A percentile compares a stretch with the other conserved stretches of the same genome.
Conservation (phyloP, 2,329 filamentous ascomycete species). For the Penicillium frequentans region DNA sequence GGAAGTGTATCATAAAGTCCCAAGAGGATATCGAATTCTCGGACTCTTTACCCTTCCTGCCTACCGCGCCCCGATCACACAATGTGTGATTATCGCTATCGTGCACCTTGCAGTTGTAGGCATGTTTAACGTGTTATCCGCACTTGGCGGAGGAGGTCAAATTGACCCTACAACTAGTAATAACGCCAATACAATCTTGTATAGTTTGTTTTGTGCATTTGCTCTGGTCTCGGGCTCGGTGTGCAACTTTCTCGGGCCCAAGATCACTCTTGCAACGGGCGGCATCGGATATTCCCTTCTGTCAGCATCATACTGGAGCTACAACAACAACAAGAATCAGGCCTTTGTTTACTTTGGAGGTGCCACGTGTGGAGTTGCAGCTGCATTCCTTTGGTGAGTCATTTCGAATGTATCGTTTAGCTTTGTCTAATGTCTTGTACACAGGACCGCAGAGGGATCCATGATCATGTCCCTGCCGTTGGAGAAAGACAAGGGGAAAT, state of each 20-base stretch:
- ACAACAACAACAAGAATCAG: constrained; percentile 65
- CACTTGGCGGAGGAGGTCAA: constrained; percentile 18
- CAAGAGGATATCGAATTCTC: constrained; percentile 12
- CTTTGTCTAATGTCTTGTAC: not conserved
- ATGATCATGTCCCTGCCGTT: constrained; percentile 83
- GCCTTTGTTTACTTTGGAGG: constrained; percentile 73
- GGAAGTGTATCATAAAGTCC: constrained; percentile 2
- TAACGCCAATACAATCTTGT: constrained; percentile 18
- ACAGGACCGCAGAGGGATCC: constrained; percentile 68
- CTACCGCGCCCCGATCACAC: constrained; percentile 15
- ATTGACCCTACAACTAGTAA: constrained; percentile 16
- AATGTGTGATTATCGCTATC: constrained; percentile 15
- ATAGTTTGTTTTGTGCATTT: constrained; percentile 17
- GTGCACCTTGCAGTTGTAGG: constrained; percentile 19
- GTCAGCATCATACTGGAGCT: constrained; percentile 68
- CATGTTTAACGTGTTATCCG: constrained; percentile 20
- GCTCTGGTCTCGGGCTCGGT: constrained; percentile 46
- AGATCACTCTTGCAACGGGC: constrained; percentile 67
- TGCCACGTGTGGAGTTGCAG: constrained; percentile 73
- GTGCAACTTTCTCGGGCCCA: constrained; percentile 73
- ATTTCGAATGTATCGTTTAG: not conserved
- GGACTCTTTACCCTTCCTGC: constrained; percentile 11
- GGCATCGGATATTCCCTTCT: constrained; percentile 78
- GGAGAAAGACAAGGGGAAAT: constrained; percentile 74
- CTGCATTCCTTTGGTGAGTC: constrained; percentile 68